Evolutionary conservation across 192 early-diverging fungal genomes (phyloP).

Genomic region (Phycomyces blakesleeanus): DNA sequence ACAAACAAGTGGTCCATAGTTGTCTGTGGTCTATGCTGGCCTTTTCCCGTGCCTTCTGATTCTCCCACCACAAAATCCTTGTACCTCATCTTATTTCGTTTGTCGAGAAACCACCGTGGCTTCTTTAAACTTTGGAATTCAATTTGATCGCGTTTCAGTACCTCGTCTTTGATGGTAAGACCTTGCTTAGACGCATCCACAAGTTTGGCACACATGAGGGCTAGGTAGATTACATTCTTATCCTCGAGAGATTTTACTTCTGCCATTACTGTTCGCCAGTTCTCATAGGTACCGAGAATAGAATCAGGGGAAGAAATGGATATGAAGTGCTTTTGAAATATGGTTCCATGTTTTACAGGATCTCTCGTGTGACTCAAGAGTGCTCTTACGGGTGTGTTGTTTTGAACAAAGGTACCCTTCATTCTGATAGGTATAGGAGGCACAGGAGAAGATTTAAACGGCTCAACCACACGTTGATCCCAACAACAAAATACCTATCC

Average conservation of each 20-base stretch:
- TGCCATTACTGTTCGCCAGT: constrained; percentile 27
- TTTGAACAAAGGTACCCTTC: constrained; percentile 15
- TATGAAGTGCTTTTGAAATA: constrained; percentile 9
- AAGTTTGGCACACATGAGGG: constrained; percentile 30
- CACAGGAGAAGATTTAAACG: constrained; percentile 15
- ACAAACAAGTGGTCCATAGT: constrained; percentile 22
- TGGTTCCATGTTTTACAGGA: background rate
- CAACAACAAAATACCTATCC: constrained; percentile 41
- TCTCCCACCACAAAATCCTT: background rate
- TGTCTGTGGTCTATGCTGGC: background rate
- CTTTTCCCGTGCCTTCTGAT: background rate
- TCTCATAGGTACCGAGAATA: constrained; percentile 18
- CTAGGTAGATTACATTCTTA: constrained; percentile 25
- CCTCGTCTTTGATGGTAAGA: constrained; percentile 4
- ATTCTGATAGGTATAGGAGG: background rate
- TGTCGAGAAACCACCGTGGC: constrained; percentile 32
- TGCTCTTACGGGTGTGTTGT: background rate
- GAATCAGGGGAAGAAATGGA: constrained; percentile 4
- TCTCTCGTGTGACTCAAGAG: background rate
- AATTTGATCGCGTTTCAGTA: background rate
- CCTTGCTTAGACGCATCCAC: constrained; percentile 37
- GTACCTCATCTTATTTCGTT: constrained; percentile 7
- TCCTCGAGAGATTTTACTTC: constrained; percentile 20
- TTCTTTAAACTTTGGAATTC: background rate
- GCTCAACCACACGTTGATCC: constrained; percentile 28